These are phyloP conservation scores for Euphorbia peplus DNA, from an alignment of 345 rosid species.

Conservation along the genomic window DNA sequence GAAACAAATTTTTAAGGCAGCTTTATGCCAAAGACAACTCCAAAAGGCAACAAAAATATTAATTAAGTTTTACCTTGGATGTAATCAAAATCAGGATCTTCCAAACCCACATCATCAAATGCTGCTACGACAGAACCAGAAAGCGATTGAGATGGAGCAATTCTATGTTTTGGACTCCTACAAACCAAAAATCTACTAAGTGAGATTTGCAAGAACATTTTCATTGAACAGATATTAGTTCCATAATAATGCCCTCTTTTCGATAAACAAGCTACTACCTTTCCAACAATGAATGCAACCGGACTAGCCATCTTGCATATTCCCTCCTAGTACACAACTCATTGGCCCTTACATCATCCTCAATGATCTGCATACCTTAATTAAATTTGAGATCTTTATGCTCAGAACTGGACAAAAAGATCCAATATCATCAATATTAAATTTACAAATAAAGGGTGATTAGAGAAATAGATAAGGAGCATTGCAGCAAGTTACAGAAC, in stretches of 20 bases:
- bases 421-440: constrained; percentile 11
- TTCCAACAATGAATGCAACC: constrained; percentile 57
- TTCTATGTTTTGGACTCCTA: constrained; percentile 69
- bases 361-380: constrained; percentile 67
- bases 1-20: constrained; percentile 13
- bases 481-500: constrained; percentile 12
- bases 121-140: constrained; percentile 60
- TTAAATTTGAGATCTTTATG: constrained; percentile 34
- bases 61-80: constrained; percentile 53
- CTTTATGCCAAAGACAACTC: neutral
- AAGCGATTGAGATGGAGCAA: constrained; percentile 55
- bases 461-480: neutral
- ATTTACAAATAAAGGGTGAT: neutral
- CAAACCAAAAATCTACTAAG: constrained; percentile 18
- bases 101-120: constrained; percentile 61
- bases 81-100: constrained; percentile 58
- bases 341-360: constrained; percentile 51
- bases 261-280: constrained; percentile 41
- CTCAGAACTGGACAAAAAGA: constrained; percentile 41
- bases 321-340: constrained; percentile 84
- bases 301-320: constrained; percentile 82
- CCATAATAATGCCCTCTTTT: neutral
- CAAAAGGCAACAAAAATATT: constrained; percentile 9
- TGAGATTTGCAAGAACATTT: constrained; percentile 16
- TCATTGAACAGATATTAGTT: neutral